phyloP scores from a whole-genome alignment of 345 rosid genomes.

The Nasturtium officinale region DNA sequence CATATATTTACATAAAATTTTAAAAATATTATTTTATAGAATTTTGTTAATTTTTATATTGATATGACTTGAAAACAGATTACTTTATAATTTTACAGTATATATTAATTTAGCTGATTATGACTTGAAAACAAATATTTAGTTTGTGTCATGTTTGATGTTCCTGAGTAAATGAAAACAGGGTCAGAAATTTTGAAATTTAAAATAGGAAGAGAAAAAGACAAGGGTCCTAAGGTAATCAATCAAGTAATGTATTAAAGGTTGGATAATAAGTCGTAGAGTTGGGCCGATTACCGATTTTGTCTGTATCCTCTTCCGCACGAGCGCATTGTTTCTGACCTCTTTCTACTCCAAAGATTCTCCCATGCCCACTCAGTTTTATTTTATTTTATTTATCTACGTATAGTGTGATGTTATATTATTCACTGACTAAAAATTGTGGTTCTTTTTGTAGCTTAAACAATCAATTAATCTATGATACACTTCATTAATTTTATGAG shows the following conservation, averaged over 20 bases:
- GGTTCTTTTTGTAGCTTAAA: background rate
- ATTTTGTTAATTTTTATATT: no score
- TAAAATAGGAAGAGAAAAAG: background rate
- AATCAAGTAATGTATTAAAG: constrained; percentile 8
- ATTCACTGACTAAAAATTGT: background rate
- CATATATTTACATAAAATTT: no score
- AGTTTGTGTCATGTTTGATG: constrained; percentile 23
- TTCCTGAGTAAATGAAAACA: background rate
- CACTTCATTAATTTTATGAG: background rate
- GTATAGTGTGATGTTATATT: constrained; percentile 8
- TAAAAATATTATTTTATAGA: no score
- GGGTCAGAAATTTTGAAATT: background rate
- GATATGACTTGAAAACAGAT: no score
- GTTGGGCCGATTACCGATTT: constrained; percentile 32
- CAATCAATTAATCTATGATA: background rate
- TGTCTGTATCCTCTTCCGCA: constrained; percentile 44
- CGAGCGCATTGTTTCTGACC: constrained; percentile 32
- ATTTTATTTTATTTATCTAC: background rate
- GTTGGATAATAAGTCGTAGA: constrained; percentile 27
- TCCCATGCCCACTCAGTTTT: constrained; percentile 27
- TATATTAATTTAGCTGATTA: no score
- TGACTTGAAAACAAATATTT: background rate
- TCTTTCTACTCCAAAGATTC: constrained; percentile 37
- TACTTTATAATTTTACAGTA: no score
- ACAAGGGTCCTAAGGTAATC: background rate